Evolutionary conservation across 331 rosid genomes (phyloP), one percentile per base, ranked within the genome.

Genomic region (Malus hybrid): DNA sequence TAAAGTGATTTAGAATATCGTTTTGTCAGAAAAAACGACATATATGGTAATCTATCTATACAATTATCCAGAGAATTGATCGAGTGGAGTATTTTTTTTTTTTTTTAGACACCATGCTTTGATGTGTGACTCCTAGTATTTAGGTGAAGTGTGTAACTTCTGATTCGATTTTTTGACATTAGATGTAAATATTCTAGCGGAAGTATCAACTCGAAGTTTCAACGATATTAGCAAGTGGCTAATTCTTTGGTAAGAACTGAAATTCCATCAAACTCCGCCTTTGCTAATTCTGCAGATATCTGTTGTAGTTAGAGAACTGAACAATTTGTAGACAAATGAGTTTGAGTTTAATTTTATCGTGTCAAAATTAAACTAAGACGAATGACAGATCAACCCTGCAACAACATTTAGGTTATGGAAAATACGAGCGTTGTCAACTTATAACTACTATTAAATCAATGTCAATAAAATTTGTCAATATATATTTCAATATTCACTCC

Each of bases 171-270:
- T 16, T 52, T 15, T 15, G 1, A 52, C 20, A 16, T 52, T 52
- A 52, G 57, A 52, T 2, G 57, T 6, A 52, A 16, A 2, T 16
- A 8, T 53, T 20, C 10, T 26, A 14, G 5, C 42, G 29, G 5
- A 55, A 24, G 18, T 39, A 44, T 29, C 48, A 30, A 46, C 32
- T 50, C 52, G 4, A 39, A 66, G 30, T 73, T 73, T 64, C 74
- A 61, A 66, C 58, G 32, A 42, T 5, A 42, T 75, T 68, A 44
- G 32, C 33, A 72, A 68, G 77, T 84, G 87, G 80, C 84, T 65
- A 61, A 75, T 42, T 75, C 85, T 24, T 52, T 53, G 70, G 82
- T 74, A 66, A 74, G 80, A 56, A 63, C 44, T 34, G 62, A 67
- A 73, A 66, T 4, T 66, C 57, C 18, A 70, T 2, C 72, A 12